Conservation (phyloP, 192 early-diverging fungal species). For the Coemansia sp. region DNA sequence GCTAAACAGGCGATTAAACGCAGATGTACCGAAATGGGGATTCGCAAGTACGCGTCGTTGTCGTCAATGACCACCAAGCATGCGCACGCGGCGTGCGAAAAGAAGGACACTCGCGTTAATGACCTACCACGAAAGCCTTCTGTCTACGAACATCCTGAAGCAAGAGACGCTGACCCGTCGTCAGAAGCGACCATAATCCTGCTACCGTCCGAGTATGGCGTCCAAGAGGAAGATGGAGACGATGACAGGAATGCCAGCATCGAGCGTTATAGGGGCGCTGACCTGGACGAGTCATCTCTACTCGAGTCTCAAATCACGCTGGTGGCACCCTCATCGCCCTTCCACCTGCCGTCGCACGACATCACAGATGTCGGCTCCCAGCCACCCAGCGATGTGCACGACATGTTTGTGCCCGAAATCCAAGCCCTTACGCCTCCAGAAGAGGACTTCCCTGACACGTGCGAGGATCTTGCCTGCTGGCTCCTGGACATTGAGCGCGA, state of each 20-base stretch:
- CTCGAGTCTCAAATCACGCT: slow-evolving; percentile 50
- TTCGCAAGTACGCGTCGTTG: slow-evolving; percentile 37
- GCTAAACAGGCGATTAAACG: slow-evolving; percentile 48
- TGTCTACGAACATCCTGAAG: neutral
- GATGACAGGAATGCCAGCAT: neutral
- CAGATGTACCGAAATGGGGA: slow-evolving; percentile 45
- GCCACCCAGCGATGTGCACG: slow-evolving; percentile 7
- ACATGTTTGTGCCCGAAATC: slow-evolving; percentile 12
- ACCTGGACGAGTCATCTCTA: slow-evolving; percentile 9
- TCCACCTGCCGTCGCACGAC: slow-evolving; percentile 1
- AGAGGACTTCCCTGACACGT: slow-evolving; percentile 17
- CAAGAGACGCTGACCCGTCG: slow-evolving; percentile 17
- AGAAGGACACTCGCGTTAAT: neutral
- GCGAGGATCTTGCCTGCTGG: slow-evolving; percentile 23
- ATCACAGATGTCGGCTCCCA: neutral
- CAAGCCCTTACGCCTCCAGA: slow-evolving; percentile 11
- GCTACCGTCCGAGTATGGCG: slow-evolving; percentile 27
- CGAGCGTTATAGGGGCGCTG: neutral
- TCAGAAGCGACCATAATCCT: slow-evolving; percentile 49
- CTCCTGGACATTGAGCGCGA: slow-evolving; percentile 31
- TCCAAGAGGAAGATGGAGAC: neutral
- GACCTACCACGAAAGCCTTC: slow-evolving; percentile 5
- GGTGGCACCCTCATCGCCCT: slow-evolving; percentile 41
- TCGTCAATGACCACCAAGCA: slow-evolving; percentile 32
- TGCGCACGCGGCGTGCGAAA: slow-evolving; percentile 5